Base-by-base conservation (phyloP, 257 asterid genomes). In the Anisodus acutangulus region DNA sequence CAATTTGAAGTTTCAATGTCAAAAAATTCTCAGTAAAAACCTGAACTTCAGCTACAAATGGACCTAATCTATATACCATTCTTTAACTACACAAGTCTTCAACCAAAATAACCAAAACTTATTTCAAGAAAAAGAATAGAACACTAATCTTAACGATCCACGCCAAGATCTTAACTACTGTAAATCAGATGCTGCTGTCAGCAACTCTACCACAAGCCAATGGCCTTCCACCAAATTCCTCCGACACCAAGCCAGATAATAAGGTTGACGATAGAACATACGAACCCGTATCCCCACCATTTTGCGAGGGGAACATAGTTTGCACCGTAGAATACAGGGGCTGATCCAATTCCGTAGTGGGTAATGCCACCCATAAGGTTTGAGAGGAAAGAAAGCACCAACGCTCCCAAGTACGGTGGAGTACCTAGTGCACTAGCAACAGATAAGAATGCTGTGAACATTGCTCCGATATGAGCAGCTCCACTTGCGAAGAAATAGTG, bases 401-500 rank as follows among this genome's bases (percentile, higher is more conserved):
- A 6, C 0, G 99, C 99, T 16, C 91, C 97, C 1, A 97, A 92
- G 86, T 91, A 97, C 0, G 98, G 90, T 31, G 99, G 99, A 57
- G 99, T 91, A 6, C 98, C 99, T 79, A 94, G 85, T 35, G 99
- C 99, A 80, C 92, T 93, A 9, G 99, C 95, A 10, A 96, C 97
- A 0, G 99, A 96, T 54, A 96, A 85, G 91, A 96, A 94, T 37
- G 99, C 98, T 3, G 99, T 94, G 82, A 96, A 96, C 99, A 96
- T 96, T 83, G 99, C 99, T 17, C 98, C 99, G 0, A 97, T 97
- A 63, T 97, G 99, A 49, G 99, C 99, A 39, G 99, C 98, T 68
- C 99, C 98, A 57, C 99, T 97, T 8, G 98, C 99, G 22, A 97
- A 97, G 93, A 97, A 97, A 85, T 97, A 94, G 90, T 94, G 99